Evolutionary conservation across 2,329 filamentous ascomycete genomes (phyloP), one percentile per base, ranked within the genome.

Genomic region (Diaporthe citri): DNA sequence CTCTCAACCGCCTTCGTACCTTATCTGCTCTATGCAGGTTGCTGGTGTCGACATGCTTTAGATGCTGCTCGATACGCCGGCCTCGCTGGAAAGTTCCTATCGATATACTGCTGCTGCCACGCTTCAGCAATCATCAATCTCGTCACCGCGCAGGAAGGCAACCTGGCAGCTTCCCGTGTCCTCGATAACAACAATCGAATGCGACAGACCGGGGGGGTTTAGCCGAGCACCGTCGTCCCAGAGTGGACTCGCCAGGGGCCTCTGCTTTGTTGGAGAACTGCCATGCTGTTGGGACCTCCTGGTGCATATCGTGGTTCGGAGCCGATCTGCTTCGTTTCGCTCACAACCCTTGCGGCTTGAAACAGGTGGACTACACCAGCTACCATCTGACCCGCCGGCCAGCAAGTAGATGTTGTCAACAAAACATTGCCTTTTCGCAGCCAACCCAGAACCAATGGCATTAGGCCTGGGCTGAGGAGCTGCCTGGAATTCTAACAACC

Each of bases 241-340:
- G 64, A 25, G 64, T 67, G 46, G 64, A 34, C 46, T 67, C 13
- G 13, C 17, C 31, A 25, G 62, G 64, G 64, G 46, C 8, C 34
- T 62, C 25, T 72, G n/a, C 31, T 51, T 48, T 55, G 57, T 41
- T 62, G 71, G 71, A 72, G 51, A 74, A 46, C 20, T 60, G 43
- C 72, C 72, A 28, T 71, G 72, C 28, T 9, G 31, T 39, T 17
- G 72, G 59, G 46, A 39, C 71, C 62, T 59, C 60, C 43, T 22
- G 48, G 46, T 56, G 52, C 43, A 48, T 39, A 59, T 70, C 72
- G 56, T 57, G 72, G 56, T 51, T 62, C 72, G 62, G 64, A 43
- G 51, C 51, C 62, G 72, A 74, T 74, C 72, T 74, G 31, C 56
- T 52, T 56, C 64, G 62, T 62, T 72, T 64, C 46, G 46, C 25